A percentile compares a stretch with the other conserved stretches of the same genome.
Evolutionary conservation across 2,329 filamentous ascomycete species (phyloP).

Genomic region (Apiospora phragmitis): DNA sequence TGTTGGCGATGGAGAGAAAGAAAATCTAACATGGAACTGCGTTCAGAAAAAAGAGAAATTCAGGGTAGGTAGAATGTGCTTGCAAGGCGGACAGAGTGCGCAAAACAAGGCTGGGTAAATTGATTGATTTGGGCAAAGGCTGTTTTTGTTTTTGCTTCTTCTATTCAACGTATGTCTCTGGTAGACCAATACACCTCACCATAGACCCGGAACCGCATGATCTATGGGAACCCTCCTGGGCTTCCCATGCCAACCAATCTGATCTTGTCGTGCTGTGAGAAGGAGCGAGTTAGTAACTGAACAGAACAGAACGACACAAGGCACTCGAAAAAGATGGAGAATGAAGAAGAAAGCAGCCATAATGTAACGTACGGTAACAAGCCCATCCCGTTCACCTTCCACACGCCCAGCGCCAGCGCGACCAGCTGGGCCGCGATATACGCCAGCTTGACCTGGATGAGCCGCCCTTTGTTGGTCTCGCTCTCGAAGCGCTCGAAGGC

Average conservation of each 20-base stretch:
- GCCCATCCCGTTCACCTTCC: slow-evolving; percentile 97
- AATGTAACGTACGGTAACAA: slow-evolving; percentile 72
- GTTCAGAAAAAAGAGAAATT: background rate
- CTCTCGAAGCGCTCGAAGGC: slow-evolving; percentile 93
- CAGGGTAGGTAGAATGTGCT: background rate
- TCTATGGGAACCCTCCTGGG: slow-evolving; percentile 68
- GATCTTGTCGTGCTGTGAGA: slow-evolving; percentile 80
- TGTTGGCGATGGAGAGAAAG: background rate
- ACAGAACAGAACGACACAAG: background rate
- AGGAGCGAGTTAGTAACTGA: slow-evolving; percentile 27
- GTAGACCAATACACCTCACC: slow-evolving; percentile 1
- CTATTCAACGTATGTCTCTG: slow-evolving; percentile 5
- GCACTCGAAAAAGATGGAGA: background rate
- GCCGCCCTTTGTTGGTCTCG: slow-evolving; percentile 68
- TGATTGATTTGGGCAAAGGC: background rate
- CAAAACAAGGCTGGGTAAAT: background rate
- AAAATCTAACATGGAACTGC: background rate
- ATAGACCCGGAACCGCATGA: slow-evolving; percentile 63
- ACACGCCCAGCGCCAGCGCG: slow-evolving; percentile 82
- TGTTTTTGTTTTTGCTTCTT: too few species aligned
- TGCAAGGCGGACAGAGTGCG: background rate
- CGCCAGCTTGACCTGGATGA: slow-evolving; percentile 81
- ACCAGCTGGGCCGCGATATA: slow-evolving; percentile 87
- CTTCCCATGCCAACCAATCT: slow-evolving; percentile 97
- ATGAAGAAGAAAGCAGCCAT: background rate